A percentile compares a stretch with the other conserved stretches of the same genome.
Evolutionary conservation across 2,329 filamentous ascomycete genomes (phyloP).

Genomic region (Aspergillus tamarii): DNA sequence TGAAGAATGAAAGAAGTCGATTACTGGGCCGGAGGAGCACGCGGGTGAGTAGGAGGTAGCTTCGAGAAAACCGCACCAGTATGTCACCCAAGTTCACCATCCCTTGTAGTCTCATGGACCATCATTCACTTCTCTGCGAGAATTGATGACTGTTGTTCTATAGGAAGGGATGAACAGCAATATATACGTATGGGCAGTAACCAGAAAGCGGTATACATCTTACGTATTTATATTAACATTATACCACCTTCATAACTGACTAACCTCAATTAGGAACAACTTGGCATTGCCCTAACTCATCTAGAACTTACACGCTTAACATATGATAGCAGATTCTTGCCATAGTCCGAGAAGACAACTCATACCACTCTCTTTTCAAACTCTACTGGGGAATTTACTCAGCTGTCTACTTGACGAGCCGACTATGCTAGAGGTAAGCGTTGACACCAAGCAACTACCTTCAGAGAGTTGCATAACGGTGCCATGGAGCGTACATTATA

Average conservation of each 20-base stretch:
- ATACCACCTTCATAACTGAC: background rate
- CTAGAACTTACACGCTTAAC: background rate
- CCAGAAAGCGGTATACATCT: background rate
- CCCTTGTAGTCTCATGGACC: background rate
- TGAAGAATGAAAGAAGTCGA: background rate
- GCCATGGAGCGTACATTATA: background rate
- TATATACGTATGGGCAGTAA: background rate
- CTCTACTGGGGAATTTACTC: background rate
- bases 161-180: background rate
- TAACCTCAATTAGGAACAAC: background rate
- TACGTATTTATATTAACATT: background rate
- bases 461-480: background rate
- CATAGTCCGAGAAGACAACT: background rate
- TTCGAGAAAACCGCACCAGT: background rate
- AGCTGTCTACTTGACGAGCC: background rate
- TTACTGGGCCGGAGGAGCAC: background rate
- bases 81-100: background rate
- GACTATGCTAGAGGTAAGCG: background rate
- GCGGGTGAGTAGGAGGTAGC: background rate
- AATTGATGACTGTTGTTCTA: background rate
- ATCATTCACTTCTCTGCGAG: background rate
- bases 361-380: background rate
- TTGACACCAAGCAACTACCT: background rate
- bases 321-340: background rate
- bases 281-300: background rate